Percentiles rank a stretch among this genome's conserved stretches.
Conservation (phyloP, 345 rosid genomes). For the Orychophragmus violaceus region DNA sequence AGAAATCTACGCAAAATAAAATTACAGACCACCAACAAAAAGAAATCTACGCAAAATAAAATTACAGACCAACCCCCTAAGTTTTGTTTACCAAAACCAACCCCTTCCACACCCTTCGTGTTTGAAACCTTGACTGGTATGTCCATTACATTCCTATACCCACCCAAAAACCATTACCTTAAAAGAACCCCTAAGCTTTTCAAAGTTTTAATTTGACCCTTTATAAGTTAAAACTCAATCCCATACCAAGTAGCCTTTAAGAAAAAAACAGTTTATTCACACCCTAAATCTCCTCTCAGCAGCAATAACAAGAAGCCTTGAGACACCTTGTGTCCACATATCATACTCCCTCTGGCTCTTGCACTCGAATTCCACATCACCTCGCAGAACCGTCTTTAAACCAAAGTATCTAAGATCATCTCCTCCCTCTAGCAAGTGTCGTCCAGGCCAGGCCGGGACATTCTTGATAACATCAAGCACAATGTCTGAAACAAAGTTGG, state of each 20-base stretch:
- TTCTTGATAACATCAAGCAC: conserved; percentile 76
- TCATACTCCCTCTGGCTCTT: conserved; percentile 75
- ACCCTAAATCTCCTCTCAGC: conserved; percentile 61
- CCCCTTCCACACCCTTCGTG: conserved; percentile 10
- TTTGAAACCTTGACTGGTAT: conserved; percentile 16
- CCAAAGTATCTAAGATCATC: conserved; percentile 78
- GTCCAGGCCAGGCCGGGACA: conserved; percentile 87
- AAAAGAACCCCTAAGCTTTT: conserved; percentile 9
- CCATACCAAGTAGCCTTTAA: not conserved
- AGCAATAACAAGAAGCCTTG: conserved; percentile 70
- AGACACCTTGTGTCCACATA: conserved; percentile 85
- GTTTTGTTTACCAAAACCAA: conserved; percentile 15
- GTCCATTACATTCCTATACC: conserved; percentile 27
- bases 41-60: conserved; percentile 1
- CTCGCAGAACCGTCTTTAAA: conserved; percentile 60
- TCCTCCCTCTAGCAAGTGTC: conserved; percentile 83
- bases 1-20: conserved; percentile 1
- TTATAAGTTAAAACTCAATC: conserved; percentile 25
- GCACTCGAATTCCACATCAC: conserved; percentile 77
- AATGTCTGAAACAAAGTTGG: conserved; percentile 45
- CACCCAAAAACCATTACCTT: conserved; percentile 7
- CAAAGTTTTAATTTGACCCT: conserved; percentile 8
- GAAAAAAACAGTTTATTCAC: conserved; percentile 31
- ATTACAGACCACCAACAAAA: conserved; percentile 11
- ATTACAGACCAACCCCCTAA: conserved; percentile 17